These are phyloP conservation scores for Oryza glaberrima DNA, from an alignment of 176 grass and related monocot species.

Conservation along the genomic window DNA sequence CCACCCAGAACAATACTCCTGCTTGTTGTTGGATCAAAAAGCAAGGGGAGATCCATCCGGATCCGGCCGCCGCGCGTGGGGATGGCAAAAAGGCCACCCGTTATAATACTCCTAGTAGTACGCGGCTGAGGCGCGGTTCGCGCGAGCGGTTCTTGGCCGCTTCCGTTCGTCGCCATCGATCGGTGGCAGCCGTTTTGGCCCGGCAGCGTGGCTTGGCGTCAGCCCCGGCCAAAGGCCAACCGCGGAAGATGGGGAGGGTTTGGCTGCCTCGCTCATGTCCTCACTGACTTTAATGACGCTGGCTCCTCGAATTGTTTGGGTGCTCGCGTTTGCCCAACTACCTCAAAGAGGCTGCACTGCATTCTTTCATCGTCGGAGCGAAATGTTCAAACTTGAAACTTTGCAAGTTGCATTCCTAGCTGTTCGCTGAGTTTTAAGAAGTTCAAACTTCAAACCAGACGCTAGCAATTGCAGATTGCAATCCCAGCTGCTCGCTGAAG, in stretches of 20 bases:
- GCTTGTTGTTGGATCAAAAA: not conserved
- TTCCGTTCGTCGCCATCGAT: conserved; percentile 27
- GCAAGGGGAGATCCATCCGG: too few relatives aligned
- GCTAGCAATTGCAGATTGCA: too few relatives aligned
- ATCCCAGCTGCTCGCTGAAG: too few relatives aligned
- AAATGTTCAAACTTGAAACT: too few relatives aligned
- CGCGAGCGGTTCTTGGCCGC: not conserved
- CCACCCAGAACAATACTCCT: not conserved
- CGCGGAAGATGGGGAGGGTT: conserved; percentile 12
- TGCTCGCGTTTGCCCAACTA: too few relatives aligned
- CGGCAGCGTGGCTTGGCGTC: not conserved
- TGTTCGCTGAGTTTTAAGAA: too few relatives aligned
- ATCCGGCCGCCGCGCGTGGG: not conserved
- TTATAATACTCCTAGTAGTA: not conserved
- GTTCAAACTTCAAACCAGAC: too few relatives aligned
- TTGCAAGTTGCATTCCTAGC: too few relatives aligned
- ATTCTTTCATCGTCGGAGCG: too few relatives aligned
- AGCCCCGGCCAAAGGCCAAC: not conserved
- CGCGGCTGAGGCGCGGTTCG: not conserved
- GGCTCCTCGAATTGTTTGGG: too few relatives aligned
- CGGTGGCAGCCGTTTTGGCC: not conserved
- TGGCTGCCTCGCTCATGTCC: too few relatives aligned
- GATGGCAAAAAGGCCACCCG: not conserved
- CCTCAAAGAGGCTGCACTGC: too few relatives aligned
- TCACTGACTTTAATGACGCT: conserved; percentile 1